A percentile compares a stretch with the other conserved stretches of the same genome.
Evolutionary conservation across 257 asterid species (phyloP).

Genomic region (Lithospermum erythrorhizon): DNA sequence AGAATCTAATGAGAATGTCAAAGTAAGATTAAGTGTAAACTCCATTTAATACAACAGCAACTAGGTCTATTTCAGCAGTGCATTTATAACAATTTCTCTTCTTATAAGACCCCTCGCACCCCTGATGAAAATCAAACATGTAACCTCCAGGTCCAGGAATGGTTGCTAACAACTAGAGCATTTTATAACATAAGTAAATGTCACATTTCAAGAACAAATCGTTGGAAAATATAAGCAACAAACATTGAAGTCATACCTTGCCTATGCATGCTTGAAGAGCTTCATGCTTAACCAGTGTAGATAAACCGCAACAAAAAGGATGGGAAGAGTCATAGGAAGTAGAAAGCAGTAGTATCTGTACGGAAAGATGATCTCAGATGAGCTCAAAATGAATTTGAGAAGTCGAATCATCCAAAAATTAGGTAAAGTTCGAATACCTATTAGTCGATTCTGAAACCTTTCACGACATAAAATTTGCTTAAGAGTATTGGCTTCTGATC

Average conservation of each 20-base stretch:
- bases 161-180: too few species aligned
- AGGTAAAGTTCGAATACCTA: background rate
- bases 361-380: background rate
- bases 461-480: too few species aligned
- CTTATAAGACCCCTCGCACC: background rate
- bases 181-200: background rate
- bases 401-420: background rate
- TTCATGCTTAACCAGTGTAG: constrained; percentile 86
- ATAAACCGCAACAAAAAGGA: constrained; percentile 52
- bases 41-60: too few species aligned
- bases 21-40: too few species aligned
- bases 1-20: too few species aligned
- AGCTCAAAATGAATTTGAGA: background rate
- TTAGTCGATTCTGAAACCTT: background rate
- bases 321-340: constrained; percentile 64
- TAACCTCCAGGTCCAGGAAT: too few species aligned
- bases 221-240: too few species aligned
- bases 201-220: background rate
- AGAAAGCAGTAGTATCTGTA: constrained; percentile 77
- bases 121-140: background rate
- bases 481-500: too few species aligned
- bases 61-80: too few species aligned
- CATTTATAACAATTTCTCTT: background rate
- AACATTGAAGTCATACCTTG: background rate
- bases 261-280: constrained; percentile 70